Base-by-base conservation (phyloP, 2,329 filamentous ascomycete species). In the Penicillium sp. region DNA sequence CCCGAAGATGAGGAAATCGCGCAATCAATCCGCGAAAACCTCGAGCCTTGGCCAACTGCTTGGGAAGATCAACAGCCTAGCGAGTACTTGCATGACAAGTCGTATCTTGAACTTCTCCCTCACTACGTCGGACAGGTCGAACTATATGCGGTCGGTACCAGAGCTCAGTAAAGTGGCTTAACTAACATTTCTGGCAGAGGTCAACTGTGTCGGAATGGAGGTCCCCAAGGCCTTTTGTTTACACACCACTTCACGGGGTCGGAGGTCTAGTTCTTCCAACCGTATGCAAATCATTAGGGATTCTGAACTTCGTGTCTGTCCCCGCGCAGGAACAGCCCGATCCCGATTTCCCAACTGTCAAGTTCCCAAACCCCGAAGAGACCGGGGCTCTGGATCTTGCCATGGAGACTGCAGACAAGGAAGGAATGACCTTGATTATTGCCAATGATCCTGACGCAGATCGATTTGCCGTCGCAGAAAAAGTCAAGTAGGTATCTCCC, bases 361-460 rank as follows among this genome's bases (percentile, higher is more conserved):
- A 78, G 21, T 87, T 86, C 55, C 84, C 84, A 0, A 87, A 87
- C 58, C 84, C 84, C 0, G 84, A 87, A 64, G 84, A 87, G 62
- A 79, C 79, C 50, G 84, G 84, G 6, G 83, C 84, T 2, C 69
- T 87, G 10, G 78, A 85, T 60, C 72, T 86, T 27, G 81, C 84
- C 1, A 82, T 84, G 43, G 64, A 76, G 54, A 78, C 78, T 3
- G 84, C 84, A 23, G 77, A 84, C 39, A 67, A 70, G 43, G 63
- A 77, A 15, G 73, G 71, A 15, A 76, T 78, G 51, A 68, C 68
- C 5, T 64, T 87, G 33, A 80, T 87, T 30, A 69, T 87, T 23
- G 84, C 84, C 9, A 85, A 83, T 59, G 84, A 87, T 58, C 84
- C 84, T 1, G 84, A 87, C 64, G 84, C 84, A 13, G 84, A 87